Percentiles rank a stretch among this genome's conserved stretches.
Conservation (phyloP, 1,139 yeast genomes). For the Hemisphaericaspora xylofermentans region DNA sequence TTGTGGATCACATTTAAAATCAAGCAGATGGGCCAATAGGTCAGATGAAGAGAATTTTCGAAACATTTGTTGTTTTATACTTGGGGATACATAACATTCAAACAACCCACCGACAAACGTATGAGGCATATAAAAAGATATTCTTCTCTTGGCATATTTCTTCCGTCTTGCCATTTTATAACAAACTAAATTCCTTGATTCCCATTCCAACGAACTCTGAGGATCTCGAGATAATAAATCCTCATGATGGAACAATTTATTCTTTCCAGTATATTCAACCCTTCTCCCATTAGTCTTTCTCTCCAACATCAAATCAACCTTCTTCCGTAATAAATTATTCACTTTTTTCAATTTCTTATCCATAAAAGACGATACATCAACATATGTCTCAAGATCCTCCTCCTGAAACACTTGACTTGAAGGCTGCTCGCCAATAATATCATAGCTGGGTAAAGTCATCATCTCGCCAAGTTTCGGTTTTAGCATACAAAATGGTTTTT, state of each 20-base stretch:
- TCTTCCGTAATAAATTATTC: constrained; percentile 14
- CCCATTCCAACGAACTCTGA: constrained; percentile 29
- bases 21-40: constrained; percentile 18
- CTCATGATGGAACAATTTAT: constrained; percentile 17
- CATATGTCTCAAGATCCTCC: constrained; percentile 3
- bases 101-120: constrained; percentile 69
- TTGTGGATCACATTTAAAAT: constrained; percentile 33
- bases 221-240: constrained; percentile 24
- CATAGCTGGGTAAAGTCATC: constrained; percentile 11
- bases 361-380: constrained; percentile 1
- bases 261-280: constrained; percentile 29
- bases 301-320: constrained; percentile 25
- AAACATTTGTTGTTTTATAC: constrained; percentile 20
- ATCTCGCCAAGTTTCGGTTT: constrained; percentile 24
- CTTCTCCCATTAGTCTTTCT: constrained; percentile 19
- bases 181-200: constrained; percentile 42
- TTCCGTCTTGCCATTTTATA: constrained; percentile 64
- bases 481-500: constrained; percentile 48
- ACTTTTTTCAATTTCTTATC: constrained; percentile 9
- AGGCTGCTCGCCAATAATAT: constrained; percentile 13
- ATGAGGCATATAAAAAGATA: constrained; percentile 55
- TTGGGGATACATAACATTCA: constrained; percentile 44
- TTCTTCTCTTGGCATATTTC: constrained; percentile 51
- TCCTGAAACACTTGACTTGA: too few relatives aligned
- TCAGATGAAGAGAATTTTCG: constrained; percentile 17